Evolutionary conservation across 2,329 filamentous ascomycete genomes (phyloP), one percentile per base, ranked within the genome.

Genomic region (Neonectria ditissima): DNA sequence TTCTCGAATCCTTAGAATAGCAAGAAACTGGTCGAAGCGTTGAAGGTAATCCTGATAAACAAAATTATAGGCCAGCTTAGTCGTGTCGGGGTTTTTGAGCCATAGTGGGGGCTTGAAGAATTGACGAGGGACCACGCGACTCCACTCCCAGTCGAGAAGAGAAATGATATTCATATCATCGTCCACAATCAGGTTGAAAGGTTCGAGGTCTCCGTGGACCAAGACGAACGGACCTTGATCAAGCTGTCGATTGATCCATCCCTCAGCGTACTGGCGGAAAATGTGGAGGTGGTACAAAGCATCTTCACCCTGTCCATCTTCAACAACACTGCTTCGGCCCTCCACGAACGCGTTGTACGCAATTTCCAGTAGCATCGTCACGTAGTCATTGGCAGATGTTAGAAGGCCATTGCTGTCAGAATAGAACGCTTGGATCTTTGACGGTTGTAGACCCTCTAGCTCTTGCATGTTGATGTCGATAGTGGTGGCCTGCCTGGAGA

Each of bases 391-490:
- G 28, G 72, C 70, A 6, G 65, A 72, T n/a, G 50, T 68, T 11
- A 73, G 32, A 44, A 32, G 22, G 11, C 52, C 60, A 18, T 43
- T 34, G 10, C 41, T 53, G 47, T 59, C 66, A 45, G 64, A 39
- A 39, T n/a, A 71, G 4, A 53, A 43, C 16, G 26, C 44, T 20
- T 67, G 66, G 22, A 72, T 60, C 10, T 53, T 41, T 2, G 62
- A 67, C 10, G 71, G 69, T n/a, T 64, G 56, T 10, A 72, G 59
- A 16, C 70, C 72, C 37, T 72, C 66, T 16, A 74, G 59, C 58
- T 71, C 70, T 57, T 75, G 70, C 44, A 60, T 53, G 61, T 76
- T 75, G 22, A 73, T 65, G 53, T 71, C 67, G 20, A 67, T 59
- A n/a, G 66, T 66, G 13, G 44, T 28, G 3, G 57, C 63, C 32